A percentile compares a stretch with the other conserved stretches of the same genome.
Evolutionary conservation across 306 rosid species (phyloP).

Genomic region (Heteromeles arbutifolia): DNA sequence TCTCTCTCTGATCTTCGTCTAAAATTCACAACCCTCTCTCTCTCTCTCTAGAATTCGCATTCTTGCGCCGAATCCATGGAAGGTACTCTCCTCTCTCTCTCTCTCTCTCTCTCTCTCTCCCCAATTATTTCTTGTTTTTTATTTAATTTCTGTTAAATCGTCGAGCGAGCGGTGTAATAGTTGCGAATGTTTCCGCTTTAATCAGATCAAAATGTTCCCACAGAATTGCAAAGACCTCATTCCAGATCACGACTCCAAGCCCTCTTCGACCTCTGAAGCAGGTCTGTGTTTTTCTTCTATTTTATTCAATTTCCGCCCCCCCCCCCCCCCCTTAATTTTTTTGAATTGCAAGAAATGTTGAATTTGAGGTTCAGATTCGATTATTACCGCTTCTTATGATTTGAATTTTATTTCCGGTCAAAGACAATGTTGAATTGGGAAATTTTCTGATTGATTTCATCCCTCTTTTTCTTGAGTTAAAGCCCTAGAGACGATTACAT

Average conservation of each 20-base stretch:
- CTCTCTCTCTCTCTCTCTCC: neutral
- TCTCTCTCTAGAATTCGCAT: conserved; percentile 9
- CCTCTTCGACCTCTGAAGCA: conserved; percentile 27
- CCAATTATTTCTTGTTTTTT: neutral
- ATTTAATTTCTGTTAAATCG: neutral
- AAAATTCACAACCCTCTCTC: neutral
- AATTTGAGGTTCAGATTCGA: neutral
- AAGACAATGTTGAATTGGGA: neutral
- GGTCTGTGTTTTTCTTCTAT: conserved; percentile 24
- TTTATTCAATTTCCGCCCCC: neutral
- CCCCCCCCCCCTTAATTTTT: neutral
- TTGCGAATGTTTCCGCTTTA: neutral
- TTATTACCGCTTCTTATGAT: neutral
- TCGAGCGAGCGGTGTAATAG: neutral
- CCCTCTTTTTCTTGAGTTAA: neutral
- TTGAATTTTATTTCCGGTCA: neutral
- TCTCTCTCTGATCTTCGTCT: neutral
- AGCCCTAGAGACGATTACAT: conserved; percentile 6
- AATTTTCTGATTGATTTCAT: neutral
- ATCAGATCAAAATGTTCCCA: conserved; percentile 37
- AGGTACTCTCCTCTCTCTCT: conserved; percentile 23
- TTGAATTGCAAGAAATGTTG: conserved; percentile 1
- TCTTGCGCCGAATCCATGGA: conserved; percentile 33
- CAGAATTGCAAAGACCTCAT: conserved; percentile 24
- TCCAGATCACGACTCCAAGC: conserved; percentile 28